phyloP scores from a whole-genome alignment of 116 monocot genomes.

The Trichopus zeylanicus region DNA sequence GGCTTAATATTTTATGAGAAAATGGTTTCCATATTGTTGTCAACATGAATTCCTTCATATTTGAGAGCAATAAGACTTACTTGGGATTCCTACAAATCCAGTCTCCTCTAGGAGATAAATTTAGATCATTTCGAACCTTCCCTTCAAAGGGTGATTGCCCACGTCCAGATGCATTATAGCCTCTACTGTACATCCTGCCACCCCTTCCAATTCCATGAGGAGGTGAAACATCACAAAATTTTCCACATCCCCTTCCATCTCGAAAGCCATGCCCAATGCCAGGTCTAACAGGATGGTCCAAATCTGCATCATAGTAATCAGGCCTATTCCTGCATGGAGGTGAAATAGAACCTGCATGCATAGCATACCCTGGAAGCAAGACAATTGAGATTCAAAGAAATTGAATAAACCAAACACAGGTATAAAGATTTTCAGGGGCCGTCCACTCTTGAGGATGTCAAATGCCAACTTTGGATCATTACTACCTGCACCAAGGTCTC shows the following conservation, averaged over 20 bases:
- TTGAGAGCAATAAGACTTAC: conserved; percentile 17
- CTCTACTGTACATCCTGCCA: conserved; percentile 26
- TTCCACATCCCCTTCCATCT: conserved; percentile 38
- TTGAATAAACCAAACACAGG: neutral
- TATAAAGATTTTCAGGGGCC: neutral
- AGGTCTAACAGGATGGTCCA: conserved; percentile 13
- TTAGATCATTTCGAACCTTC: conserved; percentile 73
- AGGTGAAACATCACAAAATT: conserved; percentile 10
- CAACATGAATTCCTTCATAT: too few species aligned
- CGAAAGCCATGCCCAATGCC: conserved; percentile 38
- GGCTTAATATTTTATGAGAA: too few species aligned
- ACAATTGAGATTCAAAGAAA: neutral
- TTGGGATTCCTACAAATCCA: conserved; percentile 74
- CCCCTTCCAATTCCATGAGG: conserved; percentile 39
- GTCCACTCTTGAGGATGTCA: neutral
- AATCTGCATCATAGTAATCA: conserved; percentile 31
- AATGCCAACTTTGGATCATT: neutral
- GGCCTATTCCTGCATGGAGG: conserved; percentile 22
- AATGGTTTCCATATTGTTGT: too few species aligned
- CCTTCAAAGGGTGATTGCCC: conserved; percentile 16
- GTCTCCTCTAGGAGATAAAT: conserved; percentile 81
- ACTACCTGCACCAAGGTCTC: conserved; percentile 1
- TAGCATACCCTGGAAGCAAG: conserved; percentile 39
- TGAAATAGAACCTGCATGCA: conserved; percentile 45
- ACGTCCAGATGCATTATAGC: conserved; percentile 17